Evolutionary conservation across 2,329 filamentous ascomycete species (phyloP), one percentile per base, ranked within the genome.

Genomic region (Simplicillium aogashimaense): DNA sequence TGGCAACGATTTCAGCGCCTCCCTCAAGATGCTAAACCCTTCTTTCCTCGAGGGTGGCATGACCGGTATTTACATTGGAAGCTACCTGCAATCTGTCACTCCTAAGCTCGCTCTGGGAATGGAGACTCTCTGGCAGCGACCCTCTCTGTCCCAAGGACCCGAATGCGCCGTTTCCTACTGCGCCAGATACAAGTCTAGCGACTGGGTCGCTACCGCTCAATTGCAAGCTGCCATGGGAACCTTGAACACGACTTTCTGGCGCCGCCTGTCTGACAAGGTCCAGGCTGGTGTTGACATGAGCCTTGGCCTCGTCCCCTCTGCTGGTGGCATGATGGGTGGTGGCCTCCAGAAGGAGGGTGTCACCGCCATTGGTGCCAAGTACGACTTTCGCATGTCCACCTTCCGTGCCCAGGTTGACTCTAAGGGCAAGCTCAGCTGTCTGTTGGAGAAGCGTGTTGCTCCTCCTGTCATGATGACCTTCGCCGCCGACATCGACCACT

Each of bases 341-440:
- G 79, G 79, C 36, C 61, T 81, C 40, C 77, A 81, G 61, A 90
- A 88, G 64, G 89, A 98, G 63, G 92, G 92, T 41, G 76, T 86
- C 45, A 89, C 94, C 40, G 87, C 89, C 40, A 76, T 97, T 54
- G 92, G 90, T 55, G 86, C 88, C 60, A 98, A 98, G 69, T 98
- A 98, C 67, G 90, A 95, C 63, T 98, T 98, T 78, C 79, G 86
- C 58, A 86, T 88, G 68, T 92, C 86, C 41, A 92, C 87, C 38
- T 95, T 95, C 80, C 81, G 90, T 50, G 92, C 90, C 35, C 92
- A 98, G 69, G 76, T 97, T 53, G 92, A 98, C 67, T 94, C 88
- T 56, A 81, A 86, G 60, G 92, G 92, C 61, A 95, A 94, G 71
- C 74, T 98, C 45, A 86, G 84, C 65, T 92, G 87, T 59, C 68